Percentiles rank a stretch among this genome's conserved stretches.
Conservation (phyloP, 2,329 filamentous ascomycete species). For the Proliferodiscus dingleyae region DNA sequence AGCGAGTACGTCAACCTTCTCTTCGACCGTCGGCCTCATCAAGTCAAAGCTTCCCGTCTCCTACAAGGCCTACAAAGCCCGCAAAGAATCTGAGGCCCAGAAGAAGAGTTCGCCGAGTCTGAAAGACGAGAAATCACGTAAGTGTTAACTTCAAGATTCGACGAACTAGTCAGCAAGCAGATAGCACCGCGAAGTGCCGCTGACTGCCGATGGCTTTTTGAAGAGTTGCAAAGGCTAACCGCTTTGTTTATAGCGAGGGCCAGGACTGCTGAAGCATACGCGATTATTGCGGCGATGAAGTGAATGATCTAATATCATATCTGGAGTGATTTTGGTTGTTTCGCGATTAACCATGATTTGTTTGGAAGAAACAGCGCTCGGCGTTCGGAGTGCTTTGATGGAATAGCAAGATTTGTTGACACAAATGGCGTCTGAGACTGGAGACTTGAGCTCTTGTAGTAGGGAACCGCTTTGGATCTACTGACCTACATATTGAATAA, state of each 20-base stretch:
- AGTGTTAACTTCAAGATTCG: slow-evolving; percentile 3
- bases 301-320: slow-evolving; percentile 3
- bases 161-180: too few species aligned
- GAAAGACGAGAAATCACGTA: slow-evolving; percentile 15
- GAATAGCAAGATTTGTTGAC: background rate
- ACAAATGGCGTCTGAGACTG: background rate
- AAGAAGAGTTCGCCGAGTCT: slow-evolving; percentile 4
- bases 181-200: too few species aligned
- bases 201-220: too few species aligned
- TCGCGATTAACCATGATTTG: slow-evolving; percentile 5
- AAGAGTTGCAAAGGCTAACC: slow-evolving; percentile 11
- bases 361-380: slow-evolving; percentile 6
- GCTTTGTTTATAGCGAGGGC: slow-evolving; percentile 13
- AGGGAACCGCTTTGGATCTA: background rate
- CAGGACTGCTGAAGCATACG: slow-evolving; percentile 25
- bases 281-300: slow-evolving; percentile 15
- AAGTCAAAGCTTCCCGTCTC: slow-evolving; percentile 18
- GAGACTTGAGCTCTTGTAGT: background rate
- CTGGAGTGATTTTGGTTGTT: background rate
- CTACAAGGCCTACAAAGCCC: slow-evolving; percentile 12
- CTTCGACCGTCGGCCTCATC: slow-evolving; percentile 22
- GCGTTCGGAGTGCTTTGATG: slow-evolving; percentile 1
- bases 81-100: slow-evolving; percentile 11
- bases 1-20: slow-evolving; percentile 23
- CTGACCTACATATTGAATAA: slow-evolving; percentile 5